phyloP scores from a whole-genome alignment of 805 yeast species.

The Sugiyamaella qingdaonensis region DNA sequence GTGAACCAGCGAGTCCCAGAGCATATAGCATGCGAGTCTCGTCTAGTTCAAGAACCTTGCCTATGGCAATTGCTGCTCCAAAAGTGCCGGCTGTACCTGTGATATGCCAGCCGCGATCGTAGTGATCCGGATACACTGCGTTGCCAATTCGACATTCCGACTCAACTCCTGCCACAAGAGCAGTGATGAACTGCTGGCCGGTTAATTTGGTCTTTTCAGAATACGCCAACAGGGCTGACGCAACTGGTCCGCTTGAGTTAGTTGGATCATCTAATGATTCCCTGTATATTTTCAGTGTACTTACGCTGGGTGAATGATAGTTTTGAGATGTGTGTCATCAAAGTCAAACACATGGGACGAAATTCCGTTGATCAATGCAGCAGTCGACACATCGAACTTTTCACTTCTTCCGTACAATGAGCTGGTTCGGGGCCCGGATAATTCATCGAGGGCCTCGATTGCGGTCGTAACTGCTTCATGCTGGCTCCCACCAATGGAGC shows the following conservation, averaged over 20 bases:
- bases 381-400: conserved; percentile 9
- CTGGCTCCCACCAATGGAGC: conserved; percentile 11
- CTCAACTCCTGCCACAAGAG: conserved; percentile 8
- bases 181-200: conserved; percentile 8
- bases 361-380: conserved; percentile 11
- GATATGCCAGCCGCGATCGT: conserved; percentile 10
- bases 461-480: conserved; percentile 10
- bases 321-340: conserved; percentile 11
- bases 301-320: conserved; percentile 12
- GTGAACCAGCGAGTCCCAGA: conserved; percentile 10
- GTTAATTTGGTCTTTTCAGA: neutral
- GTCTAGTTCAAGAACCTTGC: conserved; percentile 6
- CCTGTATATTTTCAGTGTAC: neutral
- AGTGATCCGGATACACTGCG: conserved; percentile 10
- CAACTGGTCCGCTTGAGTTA: conserved; percentile 7
- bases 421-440: conserved; percentile 4
- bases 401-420: conserved; percentile 6
- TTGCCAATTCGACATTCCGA: conserved; percentile 10
- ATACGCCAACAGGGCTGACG: conserved; percentile 10
- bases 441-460: conserved; percentile 7
- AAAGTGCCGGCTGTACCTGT: conserved; percentile 9
- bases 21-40: conserved; percentile 7
- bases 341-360: conserved; percentile 12
- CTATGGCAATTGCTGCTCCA: conserved; percentile 11
- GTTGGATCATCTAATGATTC: neutral